Evolutionary conservation across 805 yeast species (phyloP).

Genomic region (Starmerella bacillaris): DNA sequence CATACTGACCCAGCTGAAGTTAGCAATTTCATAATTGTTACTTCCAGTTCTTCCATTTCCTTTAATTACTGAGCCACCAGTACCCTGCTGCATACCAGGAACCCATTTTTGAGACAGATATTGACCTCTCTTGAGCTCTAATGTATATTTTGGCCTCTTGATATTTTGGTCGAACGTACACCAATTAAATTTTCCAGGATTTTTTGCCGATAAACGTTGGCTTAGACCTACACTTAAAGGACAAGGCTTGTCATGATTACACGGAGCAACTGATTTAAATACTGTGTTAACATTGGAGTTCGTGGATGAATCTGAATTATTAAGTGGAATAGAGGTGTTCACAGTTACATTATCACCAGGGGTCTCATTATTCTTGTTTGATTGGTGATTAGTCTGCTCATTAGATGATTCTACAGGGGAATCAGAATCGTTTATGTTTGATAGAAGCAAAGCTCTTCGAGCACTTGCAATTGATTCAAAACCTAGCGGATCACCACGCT

Average conservation of each 20-base stretch:
- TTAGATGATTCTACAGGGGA: neutral
- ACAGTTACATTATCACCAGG: too few relatives aligned
- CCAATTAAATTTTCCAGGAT: constrained; percentile 45
- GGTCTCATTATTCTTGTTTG: neutral
- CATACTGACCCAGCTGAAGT: constrained; percentile 55
- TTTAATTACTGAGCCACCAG: constrained; percentile 28
- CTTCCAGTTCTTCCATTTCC: constrained; percentile 73
- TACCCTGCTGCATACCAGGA: constrained; percentile 33
- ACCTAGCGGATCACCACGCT: constrained; percentile 79
- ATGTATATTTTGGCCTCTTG: constrained; percentile 57
- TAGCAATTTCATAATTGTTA: constrained; percentile 50
- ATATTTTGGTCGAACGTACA: constrained; percentile 59
- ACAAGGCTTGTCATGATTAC: constrained; percentile 71
- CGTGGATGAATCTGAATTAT: too few relatives aligned
- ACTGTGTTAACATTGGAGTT: too few relatives aligned
- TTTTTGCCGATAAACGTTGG: constrained; percentile 24
- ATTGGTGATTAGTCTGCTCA: neutral
- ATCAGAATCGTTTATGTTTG: constrained; percentile 28
- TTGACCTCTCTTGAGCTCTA: constrained; percentile 73
- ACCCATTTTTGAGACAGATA: constrained; percentile 57
- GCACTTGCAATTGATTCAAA: constrained; percentile 81
- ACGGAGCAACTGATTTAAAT: constrained; percentile 59
- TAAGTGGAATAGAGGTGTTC: too few relatives aligned
- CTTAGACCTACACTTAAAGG: constrained; percentile 69
- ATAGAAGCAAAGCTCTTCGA: constrained; percentile 75